A percentile compares a stretch with the other conserved stretches of the same genome.
phyloP scores from a whole-genome alignment of 768 basidiomycete genomes.

The Naganishia randhawae region DNA sequence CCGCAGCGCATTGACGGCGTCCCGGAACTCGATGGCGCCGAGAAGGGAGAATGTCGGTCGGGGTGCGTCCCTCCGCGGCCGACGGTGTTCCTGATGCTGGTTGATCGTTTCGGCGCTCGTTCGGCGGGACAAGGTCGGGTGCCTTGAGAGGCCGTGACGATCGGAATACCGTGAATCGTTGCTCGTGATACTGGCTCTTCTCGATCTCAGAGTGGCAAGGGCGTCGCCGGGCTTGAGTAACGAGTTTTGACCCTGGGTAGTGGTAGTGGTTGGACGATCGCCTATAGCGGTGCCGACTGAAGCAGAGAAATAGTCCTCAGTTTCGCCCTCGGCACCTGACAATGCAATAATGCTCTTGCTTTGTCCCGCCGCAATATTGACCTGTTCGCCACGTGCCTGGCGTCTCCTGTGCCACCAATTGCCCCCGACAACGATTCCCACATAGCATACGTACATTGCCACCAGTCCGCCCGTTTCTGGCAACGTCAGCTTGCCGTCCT shows the following conservation, averaged over 20 bases:
- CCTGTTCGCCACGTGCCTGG: neutral
- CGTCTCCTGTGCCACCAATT: conserved; percentile 61
- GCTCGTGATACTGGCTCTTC: conserved; percentile 3
- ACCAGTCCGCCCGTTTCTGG: conserved; percentile 75
- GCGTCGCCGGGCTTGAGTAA: conserved; percentile 7
- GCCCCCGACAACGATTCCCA: conserved; percentile 66
- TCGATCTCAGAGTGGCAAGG: neutral
- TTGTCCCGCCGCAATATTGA: too few species aligned
- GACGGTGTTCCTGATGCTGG: neutral
- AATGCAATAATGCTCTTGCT: neutral
- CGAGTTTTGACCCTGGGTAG: neutral
- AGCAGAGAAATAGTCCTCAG: conserved; percentile 4
- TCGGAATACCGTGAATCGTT: conserved; percentile 2
- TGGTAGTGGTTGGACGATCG: neutral
- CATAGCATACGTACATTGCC: conserved; percentile 72
- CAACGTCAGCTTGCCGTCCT: conserved; percentile 66
- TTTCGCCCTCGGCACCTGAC: neutral
- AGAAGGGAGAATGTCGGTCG: conserved; percentile 64
- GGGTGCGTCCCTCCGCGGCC: conserved; percentile 35
- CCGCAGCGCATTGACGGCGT: conserved; percentile 77
- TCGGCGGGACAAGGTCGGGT: neutral
- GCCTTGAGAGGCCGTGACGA: neutral
- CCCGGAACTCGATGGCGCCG: conserved; percentile 91
- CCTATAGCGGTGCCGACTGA: neutral
- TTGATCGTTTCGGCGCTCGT: conserved; percentile 3